Conservation (phyloP, 192 early-diverging fungal genomes). For the Podila verticillata region DNA sequence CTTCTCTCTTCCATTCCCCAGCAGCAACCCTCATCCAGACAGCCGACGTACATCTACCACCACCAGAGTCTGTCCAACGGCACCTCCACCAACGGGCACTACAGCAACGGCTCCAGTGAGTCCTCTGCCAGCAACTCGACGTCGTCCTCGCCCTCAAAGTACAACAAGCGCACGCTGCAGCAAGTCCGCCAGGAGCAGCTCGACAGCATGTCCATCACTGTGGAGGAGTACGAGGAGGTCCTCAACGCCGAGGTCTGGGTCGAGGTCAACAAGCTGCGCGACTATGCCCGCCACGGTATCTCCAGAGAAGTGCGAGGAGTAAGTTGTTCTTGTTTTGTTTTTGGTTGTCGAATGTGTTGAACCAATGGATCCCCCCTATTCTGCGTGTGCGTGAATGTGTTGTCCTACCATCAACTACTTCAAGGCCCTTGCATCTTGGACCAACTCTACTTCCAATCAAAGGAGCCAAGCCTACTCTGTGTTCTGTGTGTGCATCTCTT, state of each 20-base stretch:
- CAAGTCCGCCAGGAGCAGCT: constrained; percentile 46
- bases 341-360: constrained; percentile 9
- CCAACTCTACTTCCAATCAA: too few species aligned
- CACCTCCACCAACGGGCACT: constrained; percentile 22
- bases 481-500: too few species aligned
- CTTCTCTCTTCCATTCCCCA: constrained; percentile 51
- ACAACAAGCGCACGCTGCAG: constrained; percentile 45
- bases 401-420: too few species aligned
- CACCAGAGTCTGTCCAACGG: constrained; percentile 41
- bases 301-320: constrained; percentile 80
- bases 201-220: constrained; percentile 55
- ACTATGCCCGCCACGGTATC: constrained; percentile 81
- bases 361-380: neutral
- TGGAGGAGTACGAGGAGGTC: constrained; percentile 79
- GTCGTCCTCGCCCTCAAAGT: constrained; percentile 39
- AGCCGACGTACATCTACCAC: constrained; percentile 31
- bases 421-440: too few species aligned
- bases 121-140: constrained; percentile 18
- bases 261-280: constrained; percentile 82
- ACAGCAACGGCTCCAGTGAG: constrained; percentile 11
- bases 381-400: neutral
- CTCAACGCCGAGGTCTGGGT: constrained; percentile 85
- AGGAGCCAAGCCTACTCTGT: too few species aligned
- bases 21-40: constrained; percentile 33
- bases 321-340: constrained; percentile 23